Evolutionary conservation across 805 yeast genomes (phyloP).

Genomic region (Kluyveromyces aestuarii): DNA sequence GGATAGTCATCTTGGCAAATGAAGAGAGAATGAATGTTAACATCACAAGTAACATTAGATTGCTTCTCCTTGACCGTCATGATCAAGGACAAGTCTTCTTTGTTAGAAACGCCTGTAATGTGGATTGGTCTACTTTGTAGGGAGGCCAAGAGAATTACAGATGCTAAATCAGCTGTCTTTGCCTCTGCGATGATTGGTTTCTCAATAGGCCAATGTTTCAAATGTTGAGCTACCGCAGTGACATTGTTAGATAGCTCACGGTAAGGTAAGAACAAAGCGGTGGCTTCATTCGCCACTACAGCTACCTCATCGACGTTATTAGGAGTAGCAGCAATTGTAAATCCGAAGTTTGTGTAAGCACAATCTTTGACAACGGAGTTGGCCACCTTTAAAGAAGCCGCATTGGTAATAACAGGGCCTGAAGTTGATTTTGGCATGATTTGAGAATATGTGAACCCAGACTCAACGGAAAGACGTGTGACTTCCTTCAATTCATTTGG

Average conservation of each 20-base stretch:
- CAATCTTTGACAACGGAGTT: conserved; percentile 40
- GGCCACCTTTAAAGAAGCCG: conserved; percentile 56
- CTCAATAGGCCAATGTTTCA: conserved; percentile 72
- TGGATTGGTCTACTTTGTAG: conserved; percentile 79
- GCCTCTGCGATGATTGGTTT: conserved; percentile 92
- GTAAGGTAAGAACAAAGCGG: conserved; percentile 75
- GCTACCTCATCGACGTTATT: conserved; percentile 53
- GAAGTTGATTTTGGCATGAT: conserved; percentile 60
- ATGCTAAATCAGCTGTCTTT: conserved; percentile 84
- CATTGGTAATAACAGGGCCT: conserved; percentile 58
- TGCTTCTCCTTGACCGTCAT: conserved; percentile 78
- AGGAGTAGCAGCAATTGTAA: conserved; percentile 76
- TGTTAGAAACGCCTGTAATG: conserved; percentile 74
- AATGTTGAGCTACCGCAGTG: conserved; percentile 69
- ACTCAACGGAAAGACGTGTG: conserved; percentile 60
- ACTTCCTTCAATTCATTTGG: conserved; percentile 54
- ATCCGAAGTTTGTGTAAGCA: conserved; percentile 73
- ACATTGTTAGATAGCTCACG: conserved; percentile 63
- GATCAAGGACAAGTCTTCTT: conserved; percentile 75
- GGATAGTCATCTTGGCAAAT: conserved; percentile 64
- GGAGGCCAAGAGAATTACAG: conserved; percentile 80
- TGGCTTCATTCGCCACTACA: conserved; percentile 56
- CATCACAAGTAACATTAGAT: conserved; percentile 82
- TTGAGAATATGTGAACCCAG: conserved; percentile 85
- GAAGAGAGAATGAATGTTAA: conserved; percentile 70